Evolutionary conservation across 805 yeast species (phyloP).

Genomic region (Wickerhamiella dianesei): DNA sequence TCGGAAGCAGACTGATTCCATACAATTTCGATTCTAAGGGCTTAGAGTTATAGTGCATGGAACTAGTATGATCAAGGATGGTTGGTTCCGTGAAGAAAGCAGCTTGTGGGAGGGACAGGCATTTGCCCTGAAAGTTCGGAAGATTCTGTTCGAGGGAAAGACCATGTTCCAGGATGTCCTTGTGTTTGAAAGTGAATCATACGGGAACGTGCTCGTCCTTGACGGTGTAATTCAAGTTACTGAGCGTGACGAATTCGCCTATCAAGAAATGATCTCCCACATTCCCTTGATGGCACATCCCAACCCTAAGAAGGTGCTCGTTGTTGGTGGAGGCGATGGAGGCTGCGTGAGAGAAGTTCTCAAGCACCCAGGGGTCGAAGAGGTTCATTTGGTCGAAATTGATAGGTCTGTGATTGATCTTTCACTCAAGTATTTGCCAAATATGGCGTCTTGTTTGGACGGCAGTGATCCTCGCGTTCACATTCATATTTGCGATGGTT

Average conservation of each 20-base stretch:
- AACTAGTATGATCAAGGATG: slow-evolving; percentile 27
- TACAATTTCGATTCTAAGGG: slow-evolving; percentile 1
- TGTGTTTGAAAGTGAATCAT: slow-evolving; percentile 58
- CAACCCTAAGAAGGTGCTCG: slow-evolving; percentile 60
- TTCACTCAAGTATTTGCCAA: slow-evolving; percentile 57
- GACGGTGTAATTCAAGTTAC: slow-evolving; percentile 88
- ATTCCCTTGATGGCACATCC: slow-evolving; percentile 68
- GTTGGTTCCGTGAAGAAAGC: slow-evolving; percentile 76
- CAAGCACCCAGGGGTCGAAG: slow-evolving; percentile 50
- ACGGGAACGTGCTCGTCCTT: slow-evolving; percentile 77
- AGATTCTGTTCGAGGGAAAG: slow-evolving; percentile 50
- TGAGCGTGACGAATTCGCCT: slow-evolving; percentile 85
- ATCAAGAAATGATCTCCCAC: slow-evolving; percentile 85
- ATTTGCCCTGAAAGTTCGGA: slow-evolving; percentile 48
- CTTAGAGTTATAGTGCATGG: neutral
- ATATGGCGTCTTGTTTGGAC: slow-evolving; percentile 41
- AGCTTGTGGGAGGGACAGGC: slow-evolving; percentile 81
- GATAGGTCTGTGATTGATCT: slow-evolving; percentile 70
- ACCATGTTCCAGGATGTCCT: slow-evolving; percentile 69
- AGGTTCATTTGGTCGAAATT: slow-evolving; percentile 72
- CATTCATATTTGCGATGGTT: slow-evolving; percentile 69
- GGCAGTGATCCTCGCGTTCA: slow-evolving; percentile 52
- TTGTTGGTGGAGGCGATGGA: slow-evolving; percentile 95
- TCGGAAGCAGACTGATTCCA: neutral
- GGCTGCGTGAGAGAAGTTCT: slow-evolving; percentile 83